Conservation (phyloP, 1,284 basidiomycete genomes). For the Malassezia sympodialis region DNA sequence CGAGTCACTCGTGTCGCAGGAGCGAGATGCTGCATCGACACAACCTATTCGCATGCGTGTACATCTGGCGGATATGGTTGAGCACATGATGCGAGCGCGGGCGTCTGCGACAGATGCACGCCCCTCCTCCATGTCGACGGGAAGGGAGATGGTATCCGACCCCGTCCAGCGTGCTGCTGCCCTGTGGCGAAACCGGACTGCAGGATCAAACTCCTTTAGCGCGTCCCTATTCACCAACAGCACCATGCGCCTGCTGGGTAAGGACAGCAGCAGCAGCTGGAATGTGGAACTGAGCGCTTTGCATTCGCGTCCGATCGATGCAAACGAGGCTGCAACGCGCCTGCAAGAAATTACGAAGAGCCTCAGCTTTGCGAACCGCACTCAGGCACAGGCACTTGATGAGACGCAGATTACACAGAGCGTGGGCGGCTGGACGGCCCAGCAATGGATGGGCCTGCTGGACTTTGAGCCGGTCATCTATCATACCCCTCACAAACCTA, state of each 20-base stretch:
- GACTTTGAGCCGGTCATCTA: conserved; percentile 41
- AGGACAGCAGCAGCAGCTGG: conserved; percentile 8
- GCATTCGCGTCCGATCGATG: background rate
- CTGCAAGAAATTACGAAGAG: conserved; percentile 36
- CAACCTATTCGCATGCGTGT: conserved; percentile 22
- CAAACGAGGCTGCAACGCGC: conserved; percentile 4
- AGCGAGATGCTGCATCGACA: conserved; percentile 33
- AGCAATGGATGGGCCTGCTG: conserved; percentile 27
- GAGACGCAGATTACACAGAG: conserved; percentile 12
- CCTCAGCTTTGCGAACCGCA: conserved; percentile 46
- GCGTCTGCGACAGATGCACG: conserved; percentile 5
- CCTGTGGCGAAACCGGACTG: conserved; percentile 21
- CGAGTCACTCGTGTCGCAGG: conserved; percentile 28
- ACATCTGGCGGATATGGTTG: conserved; percentile 36
- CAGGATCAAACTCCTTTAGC: background rate
- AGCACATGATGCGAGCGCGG: conserved; percentile 23
- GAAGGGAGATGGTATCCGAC: background rate
- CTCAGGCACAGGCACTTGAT: conserved; percentile 38
- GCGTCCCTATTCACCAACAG: background rate
- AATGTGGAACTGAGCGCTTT: background rate
- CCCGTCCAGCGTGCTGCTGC: conserved; percentile 35
- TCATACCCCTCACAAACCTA: conserved; percentile 49
- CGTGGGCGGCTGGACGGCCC: conserved; percentile 14
- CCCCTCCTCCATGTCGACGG: background rate
- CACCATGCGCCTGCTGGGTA: conserved; percentile 4